Evolutionary conservation across 2,329 filamentous ascomycete species (phyloP).

Genomic region (Colletotrichum abscissum): DNA sequence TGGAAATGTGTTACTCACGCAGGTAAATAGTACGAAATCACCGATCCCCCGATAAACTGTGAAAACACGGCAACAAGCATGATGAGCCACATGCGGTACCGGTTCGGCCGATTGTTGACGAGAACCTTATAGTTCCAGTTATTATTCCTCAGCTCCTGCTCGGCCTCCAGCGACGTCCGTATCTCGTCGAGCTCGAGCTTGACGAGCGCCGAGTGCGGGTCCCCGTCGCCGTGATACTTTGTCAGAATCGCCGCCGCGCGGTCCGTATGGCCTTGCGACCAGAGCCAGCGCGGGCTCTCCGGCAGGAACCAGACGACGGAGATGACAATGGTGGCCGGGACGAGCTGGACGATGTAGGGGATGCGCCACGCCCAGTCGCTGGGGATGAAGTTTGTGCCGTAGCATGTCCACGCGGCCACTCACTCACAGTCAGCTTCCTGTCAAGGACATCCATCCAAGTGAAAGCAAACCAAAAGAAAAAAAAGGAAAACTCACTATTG

Average conservation of each 20-base stretch:
- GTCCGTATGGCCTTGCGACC: constrained; percentile 46
- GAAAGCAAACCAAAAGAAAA: too few species aligned
- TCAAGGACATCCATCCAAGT: background rate
- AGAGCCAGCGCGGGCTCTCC: constrained; percentile 58
- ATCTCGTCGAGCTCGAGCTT: constrained; percentile 58
- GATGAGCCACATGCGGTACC: constrained; percentile 59
- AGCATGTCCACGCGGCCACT: constrained; percentile 57
- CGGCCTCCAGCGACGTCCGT: constrained; percentile 56
- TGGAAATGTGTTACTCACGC: constrained; percentile 50
- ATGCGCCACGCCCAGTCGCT: constrained; percentile 62
- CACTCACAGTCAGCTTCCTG: background rate
- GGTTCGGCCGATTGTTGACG: constrained; percentile 58
- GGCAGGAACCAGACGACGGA: constrained; percentile 59
- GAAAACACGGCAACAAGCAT: constrained; percentile 60
- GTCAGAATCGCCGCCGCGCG: constrained; percentile 45
- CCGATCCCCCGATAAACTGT: constrained; percentile 60
- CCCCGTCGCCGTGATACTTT: constrained; percentile 55
- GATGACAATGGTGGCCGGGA: constrained; percentile 55
- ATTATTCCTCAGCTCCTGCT: constrained; percentile 48
- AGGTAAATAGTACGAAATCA: constrained; percentile 59
- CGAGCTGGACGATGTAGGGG: constrained; percentile 56
- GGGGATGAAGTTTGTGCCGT: constrained; percentile 55
- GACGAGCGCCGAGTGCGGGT: constrained; percentile 46
- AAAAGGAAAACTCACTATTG: constrained; percentile 23
- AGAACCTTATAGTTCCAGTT: constrained; percentile 56